Evolutionary conservation across 495 filamentous ascomycete species (phyloP).

Genomic region (Podospora conica): DNA sequence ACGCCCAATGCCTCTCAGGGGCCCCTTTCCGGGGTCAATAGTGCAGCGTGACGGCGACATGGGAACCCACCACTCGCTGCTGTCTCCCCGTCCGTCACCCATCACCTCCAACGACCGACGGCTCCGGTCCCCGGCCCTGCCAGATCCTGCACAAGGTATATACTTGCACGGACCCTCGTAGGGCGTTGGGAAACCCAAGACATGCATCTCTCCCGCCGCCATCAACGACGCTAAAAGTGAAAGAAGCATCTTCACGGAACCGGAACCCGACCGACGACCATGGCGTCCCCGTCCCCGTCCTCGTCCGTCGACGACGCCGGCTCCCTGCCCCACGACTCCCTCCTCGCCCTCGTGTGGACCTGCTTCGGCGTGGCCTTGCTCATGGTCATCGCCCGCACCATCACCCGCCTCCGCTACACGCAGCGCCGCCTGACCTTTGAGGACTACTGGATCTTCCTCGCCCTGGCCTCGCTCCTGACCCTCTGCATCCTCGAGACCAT

Average conservation of each 20-base stretch:
- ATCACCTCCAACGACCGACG: neutral
- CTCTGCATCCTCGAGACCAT: constrained; percentile 41
- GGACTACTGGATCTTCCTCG: constrained; percentile 41
- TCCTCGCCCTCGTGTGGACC: constrained; percentile 30
- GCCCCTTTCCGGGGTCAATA: constrained; percentile 4
- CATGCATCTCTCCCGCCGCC: neutral
- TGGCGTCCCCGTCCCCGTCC: too few species aligned
- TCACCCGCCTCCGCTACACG: constrained; percentile 30
- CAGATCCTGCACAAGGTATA: neutral
- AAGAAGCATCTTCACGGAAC: too few species aligned
- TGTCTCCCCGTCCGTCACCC: too few species aligned
- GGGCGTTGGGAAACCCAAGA: neutral
- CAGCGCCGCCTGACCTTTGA: constrained; percentile 30
- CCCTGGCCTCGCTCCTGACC: constrained; percentile 30
- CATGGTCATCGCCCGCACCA: constrained; percentile 35
- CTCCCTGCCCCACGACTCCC: constrained; percentile 21
- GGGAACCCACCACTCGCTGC: neutral
- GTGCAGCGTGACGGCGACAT: constrained; percentile 4
- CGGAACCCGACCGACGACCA: constrained; percentile 1
- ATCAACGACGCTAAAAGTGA: neutral
- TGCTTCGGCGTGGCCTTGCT: constrained; percentile 32
- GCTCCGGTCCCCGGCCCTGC: neutral
- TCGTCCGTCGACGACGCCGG: constrained; percentile 19
- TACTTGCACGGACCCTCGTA: constrained; percentile 3
- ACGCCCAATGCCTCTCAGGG: neutral